Percentiles rank a stretch among this genome's conserved stretches.
Conservation (phyloP, 2,329 filamentous ascomycete species). For the Tetracladium maxilliforme region DNA sequence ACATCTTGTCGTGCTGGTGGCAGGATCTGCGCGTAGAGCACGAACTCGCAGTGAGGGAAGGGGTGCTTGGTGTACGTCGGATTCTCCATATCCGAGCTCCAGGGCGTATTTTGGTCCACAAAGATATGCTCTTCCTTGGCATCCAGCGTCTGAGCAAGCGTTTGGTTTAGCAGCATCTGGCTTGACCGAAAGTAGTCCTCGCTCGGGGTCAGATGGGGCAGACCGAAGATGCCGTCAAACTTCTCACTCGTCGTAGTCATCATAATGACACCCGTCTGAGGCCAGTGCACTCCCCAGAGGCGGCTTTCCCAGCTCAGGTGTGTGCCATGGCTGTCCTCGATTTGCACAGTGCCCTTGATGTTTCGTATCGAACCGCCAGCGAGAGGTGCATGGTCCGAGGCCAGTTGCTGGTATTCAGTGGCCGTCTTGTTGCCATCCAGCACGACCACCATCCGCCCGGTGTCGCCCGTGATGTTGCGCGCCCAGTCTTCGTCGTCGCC, state of each 20-base stretch:
- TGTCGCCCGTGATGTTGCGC: too few relatives aligned
- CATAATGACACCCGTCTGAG: slow-evolving; percentile 62
- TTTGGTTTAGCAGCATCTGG: slow-evolving; percentile 55
- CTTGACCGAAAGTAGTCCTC: slow-evolving; percentile 36
- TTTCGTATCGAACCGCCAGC: too few relatives aligned
- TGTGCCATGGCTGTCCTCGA: slow-evolving; percentile 48
- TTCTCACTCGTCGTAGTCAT: slow-evolving; percentile 88
- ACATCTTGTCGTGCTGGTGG: too few relatives aligned
- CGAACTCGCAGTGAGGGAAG: slow-evolving; percentile 71
- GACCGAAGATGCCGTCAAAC: slow-evolving; percentile 77
- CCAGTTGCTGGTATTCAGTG: too few relatives aligned
- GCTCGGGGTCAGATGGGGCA: slow-evolving; percentile 67
- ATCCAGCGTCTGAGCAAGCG: slow-evolving; percentile 52
- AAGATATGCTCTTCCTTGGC: slow-evolving; percentile 42
- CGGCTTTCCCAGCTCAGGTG: slow-evolving; percentile 68
- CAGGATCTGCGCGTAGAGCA: slow-evolving; percentile 72
- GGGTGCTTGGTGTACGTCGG: slow-evolving; percentile 42
- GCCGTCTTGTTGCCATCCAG: too few relatives aligned
- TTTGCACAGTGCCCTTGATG: too few relatives aligned
- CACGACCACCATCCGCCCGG: too few relatives aligned
- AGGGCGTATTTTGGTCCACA: slow-evolving; percentile 52
- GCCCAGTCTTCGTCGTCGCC: too few relatives aligned
- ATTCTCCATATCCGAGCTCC: slow-evolving; percentile 55
- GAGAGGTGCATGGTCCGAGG: too few relatives aligned
- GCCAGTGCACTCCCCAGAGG: slow-evolving; percentile 76